Percentiles rank a stretch among this genome's conserved stretches.
These are phyloP conservation scores for Neurospora discreta DNA, from an alignment of 495 filamentous ascomycete species.

Conservation along the genomic window DNA sequence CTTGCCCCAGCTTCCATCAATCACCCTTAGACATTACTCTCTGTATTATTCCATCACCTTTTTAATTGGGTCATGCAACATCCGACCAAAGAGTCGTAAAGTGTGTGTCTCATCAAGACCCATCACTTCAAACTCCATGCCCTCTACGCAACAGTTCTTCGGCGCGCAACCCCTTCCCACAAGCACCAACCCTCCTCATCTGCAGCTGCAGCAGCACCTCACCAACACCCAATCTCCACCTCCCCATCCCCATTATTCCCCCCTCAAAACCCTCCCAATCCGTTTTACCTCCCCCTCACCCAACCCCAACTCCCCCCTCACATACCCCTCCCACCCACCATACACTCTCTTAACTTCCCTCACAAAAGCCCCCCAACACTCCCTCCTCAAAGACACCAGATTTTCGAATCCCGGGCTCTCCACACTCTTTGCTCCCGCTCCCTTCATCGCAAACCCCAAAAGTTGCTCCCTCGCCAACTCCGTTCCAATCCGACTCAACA, in stretches of 20 bases:
- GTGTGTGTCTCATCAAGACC: neutral
- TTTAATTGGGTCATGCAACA: neutral
- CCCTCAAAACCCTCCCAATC: conserved; percentile 29
- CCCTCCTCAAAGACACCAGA: conserved; percentile 21
- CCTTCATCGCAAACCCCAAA: conserved; percentile 24
- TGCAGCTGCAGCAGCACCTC: neutral
- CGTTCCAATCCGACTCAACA: conserved; percentile 35
- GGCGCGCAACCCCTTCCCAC: neutral
- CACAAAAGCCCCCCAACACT: conserved; percentile 31
- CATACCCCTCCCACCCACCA: conserved; percentile 35
- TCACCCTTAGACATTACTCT: neutral
- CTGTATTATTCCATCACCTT: neutral
- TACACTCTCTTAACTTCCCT: conserved; percentile 23
- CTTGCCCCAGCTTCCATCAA: neutral
- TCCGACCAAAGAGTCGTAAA: neutral
- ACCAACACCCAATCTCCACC: neutral
- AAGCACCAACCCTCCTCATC: neutral
- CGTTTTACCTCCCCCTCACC: conserved; percentile 26
- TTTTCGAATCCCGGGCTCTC: conserved; percentile 32
- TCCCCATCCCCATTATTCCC: neutral
- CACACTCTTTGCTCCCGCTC: conserved; percentile 15
- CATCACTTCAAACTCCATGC: neutral
- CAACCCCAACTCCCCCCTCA: conserved; percentile 28
- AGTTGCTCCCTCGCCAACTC: conserved; percentile 34
- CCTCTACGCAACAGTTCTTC: neutral